Evolutionary conservation across 169 alveolate species (phyloP), one percentile per base, ranked within the genome.

Genomic region (Eimeria tenella): DNA sequence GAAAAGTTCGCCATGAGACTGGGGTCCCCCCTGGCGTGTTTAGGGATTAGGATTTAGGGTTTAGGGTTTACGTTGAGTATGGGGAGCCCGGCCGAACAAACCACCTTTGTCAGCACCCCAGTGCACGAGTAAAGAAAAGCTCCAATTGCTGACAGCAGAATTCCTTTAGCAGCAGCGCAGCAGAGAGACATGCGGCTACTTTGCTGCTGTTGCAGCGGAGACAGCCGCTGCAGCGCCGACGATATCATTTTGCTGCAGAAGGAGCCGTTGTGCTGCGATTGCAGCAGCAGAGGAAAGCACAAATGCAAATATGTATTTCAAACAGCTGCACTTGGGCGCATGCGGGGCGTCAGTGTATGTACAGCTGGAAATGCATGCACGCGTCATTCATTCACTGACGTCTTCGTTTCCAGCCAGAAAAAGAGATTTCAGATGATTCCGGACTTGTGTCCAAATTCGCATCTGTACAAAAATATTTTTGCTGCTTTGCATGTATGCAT

Each of bases 51-150:
- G 31, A 23, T 15, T 31, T 49, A 9, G 55, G 86, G 65, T 17
- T 75, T 52, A 21, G 19, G 49, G 86, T 52, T 75, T 75, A 75
- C 86, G 86, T 75, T 75, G 52, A 75, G 86, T 7, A 75, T 75
- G 5, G 86, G 86, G 63, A 75, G 11, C 63, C 86, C 86, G 21
- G 68, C 86, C 11, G 65, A 75, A n/a, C 86, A 75, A 23, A 75
- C 65, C 21, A 75, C 65, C 65, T 75, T 75, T 5, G 86, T 75
- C 17, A 75, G 86, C 68, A 75, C 86, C 49, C 86, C 86, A 75
- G 53, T 56, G 86, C 86, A 75, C 13, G 86, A 75, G 50, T 75
- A 75, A 21, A 75, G 86, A 75, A 75, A 23, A 13, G 86, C 86
- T 13, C 86, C 86, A 49, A 52, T 49, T 6, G 86, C 49, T 7